These are phyloP conservation scores for Sutorius australiensis DNA, from an alignment of 768 basidiomycete genomes.

Conservation along the genomic window DNA sequence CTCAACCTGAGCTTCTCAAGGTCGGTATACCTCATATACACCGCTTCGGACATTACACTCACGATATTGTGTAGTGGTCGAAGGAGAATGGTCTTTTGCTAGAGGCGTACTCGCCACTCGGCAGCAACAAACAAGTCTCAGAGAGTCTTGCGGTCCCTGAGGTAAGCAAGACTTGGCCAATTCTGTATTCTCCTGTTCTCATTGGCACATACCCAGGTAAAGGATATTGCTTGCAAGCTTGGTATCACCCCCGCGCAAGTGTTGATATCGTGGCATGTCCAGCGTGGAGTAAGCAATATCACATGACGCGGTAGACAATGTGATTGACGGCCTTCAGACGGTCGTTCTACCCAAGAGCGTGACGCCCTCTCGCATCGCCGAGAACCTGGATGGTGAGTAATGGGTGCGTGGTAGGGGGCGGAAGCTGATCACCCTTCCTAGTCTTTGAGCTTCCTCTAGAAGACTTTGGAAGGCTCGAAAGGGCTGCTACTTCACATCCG, in stretches of 20 bases:
- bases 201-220: constrained; percentile 35
- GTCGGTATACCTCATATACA: constrained; percentile 29
- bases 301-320: neutral
- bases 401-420: neutral
- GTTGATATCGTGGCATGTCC: constrained; percentile 72
- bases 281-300: constrained; percentile 55
- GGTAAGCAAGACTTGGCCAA: constrained; percentile 26
- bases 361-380: constrained; percentile 59
- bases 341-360: constrained; percentile 78
- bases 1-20: constrained; percentile 72
- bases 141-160: constrained; percentile 56
- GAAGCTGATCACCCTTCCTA: constrained; percentile 4
- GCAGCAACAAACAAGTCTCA: constrained; percentile 55
- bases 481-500: constrained; percentile 42
- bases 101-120: constrained; percentile 76
- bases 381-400: constrained; percentile 59
- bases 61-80: constrained; percentile 48
- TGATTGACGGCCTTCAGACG: constrained; percentile 38
- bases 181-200: neutral
- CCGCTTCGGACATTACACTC: neutral
- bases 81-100: constrained; percentile 61
- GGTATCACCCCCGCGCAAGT: constrained; percentile 74
- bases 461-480: constrained; percentile 40
- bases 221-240: constrained; percentile 55
- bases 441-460: constrained; percentile 36